A percentile compares a stretch with the other conserved stretches of the same genome.
phyloP scores from a whole-genome alignment of 352 stramenopile genomes.

The Globisporangium paddicum region DNA sequence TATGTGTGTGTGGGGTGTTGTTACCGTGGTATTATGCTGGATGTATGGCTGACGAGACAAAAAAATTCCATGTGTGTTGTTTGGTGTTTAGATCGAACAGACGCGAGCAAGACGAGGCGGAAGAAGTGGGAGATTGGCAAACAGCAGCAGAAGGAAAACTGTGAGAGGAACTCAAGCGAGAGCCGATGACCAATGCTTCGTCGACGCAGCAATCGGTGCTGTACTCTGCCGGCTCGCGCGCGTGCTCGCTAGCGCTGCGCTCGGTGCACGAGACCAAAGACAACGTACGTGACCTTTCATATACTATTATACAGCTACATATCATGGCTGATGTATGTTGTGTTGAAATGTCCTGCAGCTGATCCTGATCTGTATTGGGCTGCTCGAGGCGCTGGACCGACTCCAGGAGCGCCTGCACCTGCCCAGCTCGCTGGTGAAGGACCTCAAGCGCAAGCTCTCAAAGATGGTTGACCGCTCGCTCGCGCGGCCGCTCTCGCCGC shows the following conservation, averaged over 20 bases:
- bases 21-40: too few relatives aligned
- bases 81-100: too few relatives aligned
- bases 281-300: constrained; percentile 27
- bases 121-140: not conserved
- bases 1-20: too few relatives aligned
- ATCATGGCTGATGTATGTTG: not conserved
- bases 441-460: constrained; percentile 60
- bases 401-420: constrained; percentile 69
- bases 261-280: constrained; percentile 72
- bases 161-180: constrained; percentile 1
- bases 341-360: constrained; percentile 30
- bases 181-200: constrained; percentile 7
- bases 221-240: constrained; percentile 29
- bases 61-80: too few relatives aligned
- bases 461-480: constrained; percentile 64
- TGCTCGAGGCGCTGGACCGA: constrained; percentile 70
- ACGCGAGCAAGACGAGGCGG: not conserved
- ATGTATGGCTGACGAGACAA: too few relatives aligned
- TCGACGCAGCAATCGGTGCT: constrained; percentile 21
- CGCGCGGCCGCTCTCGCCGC: constrained; percentile 18
- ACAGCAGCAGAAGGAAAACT: not conserved
- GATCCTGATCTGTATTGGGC: constrained; percentile 69
- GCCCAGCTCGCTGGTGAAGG: constrained; percentile 62
- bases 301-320: not conserved
- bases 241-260: constrained; percentile 54